A percentile compares a stretch with the other conserved stretches of the same genome.
Evolutionary conservation across 352 stramenopile genomes (phyloP).

Genomic region (Phytopythium cucurbitacearum): DNA sequence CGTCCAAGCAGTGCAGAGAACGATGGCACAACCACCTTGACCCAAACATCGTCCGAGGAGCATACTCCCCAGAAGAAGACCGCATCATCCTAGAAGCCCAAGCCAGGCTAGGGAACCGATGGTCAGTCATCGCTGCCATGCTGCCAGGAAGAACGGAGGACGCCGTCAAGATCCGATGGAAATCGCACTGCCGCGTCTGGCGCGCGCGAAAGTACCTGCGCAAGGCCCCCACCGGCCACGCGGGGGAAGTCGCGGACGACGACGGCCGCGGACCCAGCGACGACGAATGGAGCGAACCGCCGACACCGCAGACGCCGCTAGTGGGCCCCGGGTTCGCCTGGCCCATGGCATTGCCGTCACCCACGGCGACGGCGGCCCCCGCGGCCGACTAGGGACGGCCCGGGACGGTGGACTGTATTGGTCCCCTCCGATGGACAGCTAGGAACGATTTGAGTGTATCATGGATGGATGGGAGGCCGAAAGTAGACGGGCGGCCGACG

Average conservation of each 20-base stretch:
- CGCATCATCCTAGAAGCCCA: conserved; percentile 86
- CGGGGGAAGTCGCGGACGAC: conserved; percentile 25
- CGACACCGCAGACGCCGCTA: conserved; percentile 5
- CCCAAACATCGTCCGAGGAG: conserved; percentile 83
- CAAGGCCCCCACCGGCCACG: conserved; percentile 41
- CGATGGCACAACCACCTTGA: conserved; percentile 90
- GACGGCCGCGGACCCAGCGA: not conserved
- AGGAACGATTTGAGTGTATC: no score
- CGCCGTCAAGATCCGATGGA: conserved; percentile 92
- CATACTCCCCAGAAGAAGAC: conserved; percentile 88
- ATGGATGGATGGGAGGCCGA: no score
- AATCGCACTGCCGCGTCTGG: conserved; percentile 84
- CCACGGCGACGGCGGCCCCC: not conserved
- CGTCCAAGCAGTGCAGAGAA: conserved; percentile 89
- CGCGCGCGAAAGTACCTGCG: conserved; percentile 78
- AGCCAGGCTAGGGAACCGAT: conserved; percentile 81
- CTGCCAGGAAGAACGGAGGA: conserved; percentile 87
- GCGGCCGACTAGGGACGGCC: not conserved
- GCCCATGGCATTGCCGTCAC: conserved; percentile 4
- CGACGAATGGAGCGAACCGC: no score
- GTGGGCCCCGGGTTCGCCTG: conserved; percentile 2
- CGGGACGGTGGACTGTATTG: no score
- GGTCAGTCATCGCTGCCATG: conserved; percentile 88
- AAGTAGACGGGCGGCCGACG: no score
- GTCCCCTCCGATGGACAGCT: no score